Conservation (phyloP, 1,284 basidiomycete species). For the Malassezia arunalokei region DNA sequence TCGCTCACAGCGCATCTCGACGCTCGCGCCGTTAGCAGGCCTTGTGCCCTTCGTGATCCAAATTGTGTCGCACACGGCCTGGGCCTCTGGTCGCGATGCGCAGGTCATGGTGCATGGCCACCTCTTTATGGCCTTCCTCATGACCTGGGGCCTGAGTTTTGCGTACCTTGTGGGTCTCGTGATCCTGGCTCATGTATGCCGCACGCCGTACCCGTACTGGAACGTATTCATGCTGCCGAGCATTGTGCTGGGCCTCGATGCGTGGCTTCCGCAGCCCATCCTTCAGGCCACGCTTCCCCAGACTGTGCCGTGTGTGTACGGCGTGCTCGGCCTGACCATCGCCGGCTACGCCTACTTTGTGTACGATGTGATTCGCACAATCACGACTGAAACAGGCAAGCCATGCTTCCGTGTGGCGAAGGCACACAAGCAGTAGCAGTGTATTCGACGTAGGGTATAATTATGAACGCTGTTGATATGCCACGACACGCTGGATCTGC, state of each 20-base stretch:
- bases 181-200: conserved; percentile 85
- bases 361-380: conserved; percentile 35
- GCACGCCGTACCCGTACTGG: conserved; percentile 70
- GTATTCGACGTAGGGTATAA: too few relatives aligned
- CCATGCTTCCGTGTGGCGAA: conserved; percentile 10
- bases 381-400: conserved; percentile 26
- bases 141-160: conserved; percentile 77
- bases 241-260: conserved; percentile 65
- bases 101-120: conserved; percentile 24
- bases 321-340: conserved; percentile 58
- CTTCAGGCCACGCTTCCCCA: conserved; percentile 57
- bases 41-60: conserved; percentile 69
- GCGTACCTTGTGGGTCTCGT: conserved; percentile 66
- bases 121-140: conserved; percentile 71
- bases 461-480: background rate
- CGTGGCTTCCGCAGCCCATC: conserved; percentile 49
- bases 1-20: conserved; percentile 23
- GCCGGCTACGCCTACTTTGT: conserved; percentile 63
- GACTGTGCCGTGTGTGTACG: conserved; percentile 59
- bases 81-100: conserved; percentile 54
- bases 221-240: conserved; percentile 78
- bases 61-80: conserved; percentile 60
- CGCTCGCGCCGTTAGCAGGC: conserved; percentile 57
- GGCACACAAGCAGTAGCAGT: background rate
- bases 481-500: conserved; percentile 4